These are phyloP conservation scores for Phylloporus scabripes DNA, from an alignment of 768 basidiomycete genomes.

Conservation along the genomic window DNA sequence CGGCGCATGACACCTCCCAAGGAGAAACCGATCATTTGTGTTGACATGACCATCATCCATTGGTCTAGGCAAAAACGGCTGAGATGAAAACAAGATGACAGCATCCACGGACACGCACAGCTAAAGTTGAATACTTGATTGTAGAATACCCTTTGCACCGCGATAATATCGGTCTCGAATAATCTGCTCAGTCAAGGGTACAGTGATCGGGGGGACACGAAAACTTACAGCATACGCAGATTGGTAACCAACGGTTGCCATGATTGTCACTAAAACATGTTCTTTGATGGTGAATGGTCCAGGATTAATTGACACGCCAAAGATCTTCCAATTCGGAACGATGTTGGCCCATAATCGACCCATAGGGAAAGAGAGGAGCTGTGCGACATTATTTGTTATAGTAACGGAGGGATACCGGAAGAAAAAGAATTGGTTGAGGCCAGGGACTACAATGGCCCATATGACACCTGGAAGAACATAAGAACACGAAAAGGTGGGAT, in stretches of 20 bases:
- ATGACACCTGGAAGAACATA: slow-evolving; percentile 26
- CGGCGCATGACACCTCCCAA: slow-evolving; percentile 57
- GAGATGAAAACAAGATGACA: background rate
- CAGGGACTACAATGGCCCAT: slow-evolving; percentile 61
- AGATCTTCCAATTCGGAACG: slow-evolving; percentile 46
- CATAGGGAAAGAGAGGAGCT: slow-evolving; percentile 66
- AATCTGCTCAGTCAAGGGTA: background rate
- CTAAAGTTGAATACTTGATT: slow-evolving; percentile 50
- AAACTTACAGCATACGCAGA: slow-evolving; percentile 19
- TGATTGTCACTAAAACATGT: slow-evolving; percentile 66
- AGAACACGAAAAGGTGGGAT: background rate
- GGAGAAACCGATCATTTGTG: slow-evolving; percentile 63
- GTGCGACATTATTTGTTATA: slow-evolving; percentile 55
- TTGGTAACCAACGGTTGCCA: slow-evolving; percentile 46
- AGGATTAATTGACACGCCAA: slow-evolving; percentile 62
- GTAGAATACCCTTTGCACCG: slow-evolving; percentile 70
- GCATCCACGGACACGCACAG: slow-evolving; percentile 26
- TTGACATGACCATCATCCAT: slow-evolving; percentile 65
- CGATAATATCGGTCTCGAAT: slow-evolving; percentile 58
- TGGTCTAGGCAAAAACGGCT: slow-evolving; percentile 33
- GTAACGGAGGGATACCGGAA: slow-evolving; percentile 55
- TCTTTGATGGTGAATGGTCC: slow-evolving; percentile 78
- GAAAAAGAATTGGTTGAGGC: slow-evolving; percentile 76
- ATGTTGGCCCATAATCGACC: slow-evolving; percentile 56
- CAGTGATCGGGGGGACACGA: background rate